Evolutionary conservation across 164 flowering plant genomes (phyloP).

Genomic region (Brasenia schreberi): DNA sequence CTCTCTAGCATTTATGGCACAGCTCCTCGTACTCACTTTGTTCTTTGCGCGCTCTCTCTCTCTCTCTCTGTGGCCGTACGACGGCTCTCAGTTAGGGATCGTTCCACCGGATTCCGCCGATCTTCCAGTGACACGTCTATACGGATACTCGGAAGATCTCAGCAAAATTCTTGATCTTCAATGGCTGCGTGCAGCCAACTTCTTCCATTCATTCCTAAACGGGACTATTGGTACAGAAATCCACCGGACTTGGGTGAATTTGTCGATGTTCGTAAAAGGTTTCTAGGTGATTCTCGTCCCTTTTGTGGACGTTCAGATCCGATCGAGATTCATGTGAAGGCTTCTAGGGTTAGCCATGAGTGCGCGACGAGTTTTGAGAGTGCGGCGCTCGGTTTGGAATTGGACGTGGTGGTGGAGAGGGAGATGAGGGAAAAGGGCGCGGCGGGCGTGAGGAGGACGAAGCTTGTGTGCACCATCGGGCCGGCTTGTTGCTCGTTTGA

Average conservation of each 20-base stretch:
- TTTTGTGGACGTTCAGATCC: background rate
- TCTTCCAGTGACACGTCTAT: background rate
- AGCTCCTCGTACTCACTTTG: no score
- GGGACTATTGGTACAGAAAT: background rate
- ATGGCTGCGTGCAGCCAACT: background rate
- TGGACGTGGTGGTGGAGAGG: conserved; percentile 49
- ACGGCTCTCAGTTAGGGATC: background rate
- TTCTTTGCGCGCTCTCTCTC: no score
- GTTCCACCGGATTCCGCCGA: background rate
- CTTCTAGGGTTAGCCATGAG: background rate
- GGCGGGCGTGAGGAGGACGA: conserved; percentile 76
- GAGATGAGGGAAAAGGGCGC: conserved; percentile 68
- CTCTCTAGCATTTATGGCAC: no score
- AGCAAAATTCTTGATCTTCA: background rate
- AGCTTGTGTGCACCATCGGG: conserved; percentile 78
- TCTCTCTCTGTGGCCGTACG: background rate
- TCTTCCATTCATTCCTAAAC: background rate
- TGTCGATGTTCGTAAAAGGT: background rate
- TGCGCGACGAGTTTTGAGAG: background rate
- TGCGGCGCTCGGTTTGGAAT: conserved; percentile 10
- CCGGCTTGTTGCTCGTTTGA: conserved; percentile 55
- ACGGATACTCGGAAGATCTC: background rate
- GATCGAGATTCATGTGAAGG: background rate
- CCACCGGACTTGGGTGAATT: background rate
- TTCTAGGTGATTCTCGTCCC: background rate